phyloP scores from a whole-genome alignment of 306 rosid genomes.

The Castanopsis chinensis region DNA sequence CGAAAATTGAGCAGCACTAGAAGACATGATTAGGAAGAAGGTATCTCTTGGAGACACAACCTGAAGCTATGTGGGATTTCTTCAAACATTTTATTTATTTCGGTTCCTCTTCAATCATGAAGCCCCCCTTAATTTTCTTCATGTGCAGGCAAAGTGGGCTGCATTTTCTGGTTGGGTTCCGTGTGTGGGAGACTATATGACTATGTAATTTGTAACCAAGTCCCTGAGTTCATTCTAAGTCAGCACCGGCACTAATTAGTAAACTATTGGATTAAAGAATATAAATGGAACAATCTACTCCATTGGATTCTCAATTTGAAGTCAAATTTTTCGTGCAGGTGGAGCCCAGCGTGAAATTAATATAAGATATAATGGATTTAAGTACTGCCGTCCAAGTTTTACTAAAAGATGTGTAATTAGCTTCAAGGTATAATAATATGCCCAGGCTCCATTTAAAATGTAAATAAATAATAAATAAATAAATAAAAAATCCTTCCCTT shows the following conservation, averaged over 20 bases:
- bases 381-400: constrained; percentile 33
- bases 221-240: background rate
- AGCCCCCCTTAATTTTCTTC: constrained; percentile 23
- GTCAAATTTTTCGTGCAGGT: constrained; percentile 30
- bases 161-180: constrained; percentile 15
- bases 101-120: background rate
- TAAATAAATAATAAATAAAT: no score
- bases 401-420: constrained; percentile 18
- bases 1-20: background rate
- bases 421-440: background rate
- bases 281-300: constrained; percentile 18
- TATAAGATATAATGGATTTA: constrained; percentile 24
- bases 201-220: background rate
- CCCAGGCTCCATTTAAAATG: background rate
- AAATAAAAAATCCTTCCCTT: no score
- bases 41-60: constrained; percentile 2
- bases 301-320: constrained; percentile 23
- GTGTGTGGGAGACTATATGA: no score
- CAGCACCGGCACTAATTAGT: background rate
- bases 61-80: constrained; percentile 27
- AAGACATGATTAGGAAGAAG: background rate
- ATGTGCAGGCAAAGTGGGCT: constrained; percentile 44
- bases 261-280: background rate
- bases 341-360: constrained; percentile 37
- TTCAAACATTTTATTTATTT: background rate